Conservation (phyloP, 2,329 filamentous ascomycete genomes). For the Microcera coccophila region DNA sequence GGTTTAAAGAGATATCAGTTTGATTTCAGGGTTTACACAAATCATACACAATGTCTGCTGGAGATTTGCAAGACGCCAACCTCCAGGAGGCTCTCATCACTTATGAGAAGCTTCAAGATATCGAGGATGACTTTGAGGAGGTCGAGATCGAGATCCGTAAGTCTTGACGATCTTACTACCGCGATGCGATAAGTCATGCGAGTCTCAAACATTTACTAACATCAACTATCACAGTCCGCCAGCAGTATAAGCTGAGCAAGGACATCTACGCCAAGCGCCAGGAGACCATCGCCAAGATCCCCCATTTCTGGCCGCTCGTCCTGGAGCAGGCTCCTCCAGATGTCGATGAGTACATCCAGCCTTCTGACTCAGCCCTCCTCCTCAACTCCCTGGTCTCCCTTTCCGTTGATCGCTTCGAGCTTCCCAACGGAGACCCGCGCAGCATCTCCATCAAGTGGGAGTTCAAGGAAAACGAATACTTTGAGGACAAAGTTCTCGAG, state of each 20-base stretch:
- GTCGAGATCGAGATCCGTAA: slow-evolving; percentile 78
- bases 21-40: not conserved
- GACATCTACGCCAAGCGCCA: slow-evolving; percentile 75
- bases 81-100: slow-evolving; percentile 42
- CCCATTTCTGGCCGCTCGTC: slow-evolving; percentile 92
- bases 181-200: not conserved
- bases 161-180: slow-evolving; percentile 32
- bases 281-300: slow-evolving; percentile 66
- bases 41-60: slow-evolving; percentile 31
- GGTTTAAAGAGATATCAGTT: not conserved
- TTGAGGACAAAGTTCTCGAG: slow-evolving; percentile 71
- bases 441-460: slow-evolving; percentile 74
- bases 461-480: slow-evolving; percentile 78
- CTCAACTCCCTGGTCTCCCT: slow-evolving; percentile 64
- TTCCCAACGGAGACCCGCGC: slow-evolving; percentile 73
- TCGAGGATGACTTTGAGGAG: slow-evolving; percentile 82
- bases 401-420: slow-evolving; percentile 75
- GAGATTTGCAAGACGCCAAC: slow-evolving; percentile 33
- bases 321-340: slow-evolving; percentile 82
- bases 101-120: slow-evolving; percentile 72
- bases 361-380: slow-evolving; percentile 71
- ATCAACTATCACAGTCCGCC: slow-evolving; percentile 55
- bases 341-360: slow-evolving; percentile 83
- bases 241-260: slow-evolving; percentile 63
- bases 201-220: slow-evolving; percentile 10